Base-by-base conservation (phyloP, 2,329 filamentous ascomycete species). In the Gliomastix tumulicola region DNA sequence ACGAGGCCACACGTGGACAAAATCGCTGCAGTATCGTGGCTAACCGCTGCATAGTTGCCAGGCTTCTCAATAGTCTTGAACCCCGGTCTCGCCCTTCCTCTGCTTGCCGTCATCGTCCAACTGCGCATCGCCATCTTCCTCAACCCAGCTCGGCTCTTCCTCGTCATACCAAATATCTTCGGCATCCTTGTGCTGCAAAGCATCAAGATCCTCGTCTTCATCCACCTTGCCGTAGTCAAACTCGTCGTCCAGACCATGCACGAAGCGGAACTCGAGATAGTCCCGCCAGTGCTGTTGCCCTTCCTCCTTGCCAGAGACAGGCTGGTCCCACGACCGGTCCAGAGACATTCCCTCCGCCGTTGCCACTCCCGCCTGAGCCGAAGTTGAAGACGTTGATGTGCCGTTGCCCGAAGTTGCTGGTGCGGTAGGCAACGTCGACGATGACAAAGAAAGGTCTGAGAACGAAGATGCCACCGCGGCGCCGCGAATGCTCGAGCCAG, bases 131-230 rank as follows among this genome's bases (percentile, higher is more conserved):
- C 54, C 56, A 7, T 56, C 57, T 3, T 66, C 69, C 27, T 66
- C 64, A 21, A 73, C 65, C 74, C 82, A 87, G 33, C 69, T 69
- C 0, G 84, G 82, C 47, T 85, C 81, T 64, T 94, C 83, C 6
- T 79, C 78, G 17, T 88, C 85, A 52, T 94, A 89, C 66, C 85
- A 94, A 16, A 70, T 71, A 25, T 94, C 86, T 56, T 90, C 72
- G 12, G 66, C 65, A 36, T 82, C 79, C n/a, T 68, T 61, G 43
- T 64, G 76, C 66, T 52, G 70, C 57, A 67, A 60, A 54, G 57
- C 76, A 54, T 94, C 87, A 38, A 79, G 81, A 16, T 80, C 79
- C 21, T 88, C 80, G 49, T 84, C 79, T 23, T 65, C 63, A 51
- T 95, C 88, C 6, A 94, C 81, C 4, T 45, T 49, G 2, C 49